Evolutionary conservation across 306 rosid species (phyloP).

Genomic region (Vigna mungo): DNA sequence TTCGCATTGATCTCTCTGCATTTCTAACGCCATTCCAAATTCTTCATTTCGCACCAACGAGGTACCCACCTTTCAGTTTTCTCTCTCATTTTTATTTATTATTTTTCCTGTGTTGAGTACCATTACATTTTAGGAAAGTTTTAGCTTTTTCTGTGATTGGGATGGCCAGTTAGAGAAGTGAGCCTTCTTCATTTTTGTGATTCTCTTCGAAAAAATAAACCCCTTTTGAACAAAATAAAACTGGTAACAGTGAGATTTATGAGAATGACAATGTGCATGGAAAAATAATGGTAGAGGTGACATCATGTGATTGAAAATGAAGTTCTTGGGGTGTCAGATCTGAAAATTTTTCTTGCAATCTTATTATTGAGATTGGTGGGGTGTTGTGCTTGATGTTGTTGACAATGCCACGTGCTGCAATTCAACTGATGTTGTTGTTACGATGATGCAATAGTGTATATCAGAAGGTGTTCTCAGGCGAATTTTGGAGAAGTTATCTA

Average conservation of each 20-base stretch:
- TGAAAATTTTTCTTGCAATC: conserved; percentile 33
- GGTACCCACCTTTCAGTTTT: conserved; percentile 33
- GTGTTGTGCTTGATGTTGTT: not conserved
- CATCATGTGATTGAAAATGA: conserved; percentile 28
- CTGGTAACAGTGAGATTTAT: conserved; percentile 18
- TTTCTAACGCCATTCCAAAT: conserved; percentile 35
- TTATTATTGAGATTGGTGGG: conserved; percentile 7
- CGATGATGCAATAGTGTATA: conserved; percentile 45
- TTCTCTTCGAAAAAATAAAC: not conserved
- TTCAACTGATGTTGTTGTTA: conserved; percentile 17
- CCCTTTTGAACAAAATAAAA: conserved; percentile 19
- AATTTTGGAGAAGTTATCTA: conserved; percentile 47
- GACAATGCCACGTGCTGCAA: conserved; percentile 3
- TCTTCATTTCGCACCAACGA: conserved; percentile 18
- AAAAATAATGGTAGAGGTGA: not conserved
- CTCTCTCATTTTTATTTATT: conserved; percentile 14
- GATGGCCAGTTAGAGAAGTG: conserved; percentile 10
- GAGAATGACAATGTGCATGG: conserved; percentile 44
- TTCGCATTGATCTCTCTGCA: conserved; percentile 50
- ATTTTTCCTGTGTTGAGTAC: not conserved
- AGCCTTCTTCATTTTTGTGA: conserved; percentile 22
- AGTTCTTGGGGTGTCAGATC: conserved; percentile 45
- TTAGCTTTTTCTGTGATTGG: conserved; percentile 20
- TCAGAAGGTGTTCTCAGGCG: conserved; percentile 22
- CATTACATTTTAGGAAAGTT: conserved; percentile 22